Conservation (phyloP, 2,329 filamentous ascomycete genomes). For the Fragosphaeria purpurea region DNA sequence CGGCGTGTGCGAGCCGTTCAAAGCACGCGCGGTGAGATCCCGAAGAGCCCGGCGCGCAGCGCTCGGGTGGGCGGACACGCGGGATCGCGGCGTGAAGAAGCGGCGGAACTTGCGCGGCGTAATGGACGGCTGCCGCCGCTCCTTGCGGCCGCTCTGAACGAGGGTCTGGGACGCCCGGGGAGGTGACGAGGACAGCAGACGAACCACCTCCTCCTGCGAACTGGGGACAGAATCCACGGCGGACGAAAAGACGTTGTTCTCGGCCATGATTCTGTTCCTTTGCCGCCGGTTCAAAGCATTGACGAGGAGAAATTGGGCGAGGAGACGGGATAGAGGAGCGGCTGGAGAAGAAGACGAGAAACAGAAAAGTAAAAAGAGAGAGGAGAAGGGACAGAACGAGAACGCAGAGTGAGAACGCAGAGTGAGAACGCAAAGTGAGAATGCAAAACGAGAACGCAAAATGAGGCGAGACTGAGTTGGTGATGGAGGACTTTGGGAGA, state of each 20-base stretch:
- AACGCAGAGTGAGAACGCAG: not conserved
- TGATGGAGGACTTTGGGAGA: too few species aligned
- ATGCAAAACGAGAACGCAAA: not conserved
- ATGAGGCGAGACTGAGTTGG: too few species aligned
- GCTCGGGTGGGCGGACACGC: conserved; percentile 27
- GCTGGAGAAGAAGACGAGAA: not conserved
- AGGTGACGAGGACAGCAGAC: conserved; percentile 18
- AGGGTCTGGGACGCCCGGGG: conserved; percentile 13
- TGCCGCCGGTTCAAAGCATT: not conserved
- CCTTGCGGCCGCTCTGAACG: conserved; percentile 23
- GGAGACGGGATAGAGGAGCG: not conserved
- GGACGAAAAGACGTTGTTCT: conserved; percentile 7
- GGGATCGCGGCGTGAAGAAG: conserved; percentile 42
- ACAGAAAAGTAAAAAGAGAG: not conserved
- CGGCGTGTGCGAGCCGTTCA: conserved; percentile 31
- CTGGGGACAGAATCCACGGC: conserved; percentile 1
- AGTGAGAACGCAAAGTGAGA: not conserved
- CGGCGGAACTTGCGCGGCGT: conserved; percentile 43
- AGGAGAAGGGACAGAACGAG: not conserved
- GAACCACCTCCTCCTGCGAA: not conserved
- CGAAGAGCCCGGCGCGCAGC: conserved; percentile 29
- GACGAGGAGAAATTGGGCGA: not conserved
- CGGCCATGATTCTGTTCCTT: conserved; percentile 13
- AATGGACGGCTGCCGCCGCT: conserved; percentile 39
- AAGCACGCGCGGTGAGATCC: conserved; percentile 28